Base-by-base conservation (phyloP, 495 filamentous ascomycete species). In the Sabuloglossum arenarium region DNA sequence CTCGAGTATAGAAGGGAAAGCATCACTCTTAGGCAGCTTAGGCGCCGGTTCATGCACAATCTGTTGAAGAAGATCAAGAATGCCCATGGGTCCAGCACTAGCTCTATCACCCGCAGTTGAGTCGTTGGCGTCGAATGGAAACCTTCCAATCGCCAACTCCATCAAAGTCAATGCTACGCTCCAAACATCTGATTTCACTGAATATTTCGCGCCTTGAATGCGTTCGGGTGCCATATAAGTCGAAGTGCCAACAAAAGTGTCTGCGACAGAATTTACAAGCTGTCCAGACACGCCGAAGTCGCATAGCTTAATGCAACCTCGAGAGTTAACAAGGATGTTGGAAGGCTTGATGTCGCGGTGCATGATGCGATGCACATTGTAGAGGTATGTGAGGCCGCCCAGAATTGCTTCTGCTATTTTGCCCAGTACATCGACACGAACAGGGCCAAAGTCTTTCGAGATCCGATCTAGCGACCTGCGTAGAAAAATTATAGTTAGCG, bases 141-240 rank as follows among this genome's bases (percentile, higher is more conserved):
- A 98, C 60, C 89, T 82, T 54, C 89, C 91, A 62, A 97, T 95
- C 14, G 91, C 91, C 59, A 98, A 68, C 68, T 98, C 93, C 86
- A 97, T 94, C 56, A 98, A 78, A 2, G 82, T 83, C 56, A 98
- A 70, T n/a, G 93, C 91, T 60, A 97, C 87, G 76, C 87, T 94
- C 91, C 91, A 98, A 2, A 98, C 91, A 62, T 98, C 91, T 3
- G 88, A 95, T 67, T 95, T 96, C 60, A 98, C 90, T 0, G 90
- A 94, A 68, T 98, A 98, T 59, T 86, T 86, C 54, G 88, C 86
- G 30, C 91, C 91, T 64, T 95, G 87, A 59, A 98, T 98, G 65
- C 91, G 81, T 69, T 98, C 91, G 0, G 91, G 91, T 0, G 91
- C 91, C 91, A 98, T 98, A 69, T 97, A 98, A 51, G 91, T 98